Percentiles rank a stretch among this genome's conserved stretches.
phyloP scores from a whole-genome alignment of 441 rosid genomes.

The Viola pubescens region DNA sequence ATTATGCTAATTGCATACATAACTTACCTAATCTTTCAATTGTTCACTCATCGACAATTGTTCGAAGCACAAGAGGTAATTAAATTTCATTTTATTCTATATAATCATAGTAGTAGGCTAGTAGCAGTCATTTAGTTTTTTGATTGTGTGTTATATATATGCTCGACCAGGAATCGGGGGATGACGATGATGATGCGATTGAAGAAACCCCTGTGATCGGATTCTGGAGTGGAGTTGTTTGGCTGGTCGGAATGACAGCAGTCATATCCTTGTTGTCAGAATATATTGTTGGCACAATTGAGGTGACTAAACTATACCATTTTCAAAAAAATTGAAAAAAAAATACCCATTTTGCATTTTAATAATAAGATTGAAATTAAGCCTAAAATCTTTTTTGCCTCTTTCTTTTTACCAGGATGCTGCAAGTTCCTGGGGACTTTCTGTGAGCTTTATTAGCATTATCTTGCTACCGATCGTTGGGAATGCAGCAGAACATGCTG shows the following conservation, averaged over 20 bases:
- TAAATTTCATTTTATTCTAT: neutral
- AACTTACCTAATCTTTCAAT: slow-evolving; percentile 57
- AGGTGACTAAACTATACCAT: slow-evolving; percentile 31
- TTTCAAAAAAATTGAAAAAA: neutral
- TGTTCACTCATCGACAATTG: slow-evolving; percentile 54
- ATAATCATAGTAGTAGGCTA: neutral
- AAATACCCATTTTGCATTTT: neutral
- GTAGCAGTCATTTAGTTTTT: neutral
- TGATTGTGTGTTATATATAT: neutral
- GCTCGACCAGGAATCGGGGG: slow-evolving; percentile 29
- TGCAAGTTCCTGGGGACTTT: slow-evolving; percentile 77
- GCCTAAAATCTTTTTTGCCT: neutral
- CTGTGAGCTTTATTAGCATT: slow-evolving; percentile 75
- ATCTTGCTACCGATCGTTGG: slow-evolving; percentile 88
- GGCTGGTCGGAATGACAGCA: slow-evolving; percentile 81
- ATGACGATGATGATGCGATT: slow-evolving; percentile 26
- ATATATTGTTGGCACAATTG: slow-evolving; percentile 74
- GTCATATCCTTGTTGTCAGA: slow-evolving; percentile 70
- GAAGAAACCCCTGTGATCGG: slow-evolving; percentile 61
- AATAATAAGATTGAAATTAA: neutral
- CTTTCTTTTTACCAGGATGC: slow-evolving; percentile 37
- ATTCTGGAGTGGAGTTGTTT: slow-evolving; percentile 67
- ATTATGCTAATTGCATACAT: slow-evolving; percentile 60
- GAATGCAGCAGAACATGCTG: slow-evolving; percentile 95
- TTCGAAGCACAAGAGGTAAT: slow-evolving; percentile 57